phyloP scores from a whole-genome alignment of 2,329 filamentous ascomycete genomes.

The Trichoderma citrinoviride region DNA sequence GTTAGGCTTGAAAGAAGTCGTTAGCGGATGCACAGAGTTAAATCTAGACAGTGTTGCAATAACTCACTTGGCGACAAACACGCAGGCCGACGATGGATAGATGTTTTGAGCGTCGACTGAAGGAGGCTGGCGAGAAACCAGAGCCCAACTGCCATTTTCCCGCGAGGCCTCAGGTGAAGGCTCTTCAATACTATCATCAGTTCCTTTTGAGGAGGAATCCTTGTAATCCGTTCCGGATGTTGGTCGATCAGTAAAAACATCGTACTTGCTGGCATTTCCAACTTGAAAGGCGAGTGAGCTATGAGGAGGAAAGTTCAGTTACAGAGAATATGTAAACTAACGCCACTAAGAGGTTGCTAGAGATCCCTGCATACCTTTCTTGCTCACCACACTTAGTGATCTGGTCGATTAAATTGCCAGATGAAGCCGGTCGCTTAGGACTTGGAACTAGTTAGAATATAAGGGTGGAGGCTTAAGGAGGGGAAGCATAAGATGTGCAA shows the following conservation, averaged over 20 bases:
- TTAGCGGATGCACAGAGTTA: not conserved
- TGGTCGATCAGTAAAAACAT: slow-evolving; percentile 15
- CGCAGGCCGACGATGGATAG: slow-evolving; percentile 55
- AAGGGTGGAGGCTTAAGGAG: not conserved
- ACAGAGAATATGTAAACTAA: not conserved
- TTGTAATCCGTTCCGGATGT: not conserved
- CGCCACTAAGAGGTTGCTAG: not conserved
- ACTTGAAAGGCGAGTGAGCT: slow-evolving; percentile 21
- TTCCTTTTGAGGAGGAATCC: not conserved
- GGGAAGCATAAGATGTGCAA: not conserved
- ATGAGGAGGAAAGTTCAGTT: not conserved
- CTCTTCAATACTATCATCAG: not conserved
- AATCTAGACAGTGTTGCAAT: not conserved
- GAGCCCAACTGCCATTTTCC: not conserved
- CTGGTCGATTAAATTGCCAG: not conserved
- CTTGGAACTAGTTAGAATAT: not conserved
- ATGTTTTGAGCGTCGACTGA: slow-evolving; percentile 49
- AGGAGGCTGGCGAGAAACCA: slow-evolving; percentile 1
- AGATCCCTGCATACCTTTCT: not conserved
- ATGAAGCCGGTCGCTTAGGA: slow-evolving; percentile 7
- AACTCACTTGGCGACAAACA: slow-evolving; percentile 66
- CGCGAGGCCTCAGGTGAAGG: not conserved
- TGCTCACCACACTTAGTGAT: not conserved
- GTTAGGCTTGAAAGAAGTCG: slow-evolving; percentile 45
- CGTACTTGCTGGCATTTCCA: slow-evolving; percentile 7